Percentiles rank a stretch among this genome's conserved stretches.
These are phyloP conservation scores for Alternaria metachromatica DNA, from an alignment of 2,329 filamentous ascomycete genomes.

Conservation along the genomic window DNA sequence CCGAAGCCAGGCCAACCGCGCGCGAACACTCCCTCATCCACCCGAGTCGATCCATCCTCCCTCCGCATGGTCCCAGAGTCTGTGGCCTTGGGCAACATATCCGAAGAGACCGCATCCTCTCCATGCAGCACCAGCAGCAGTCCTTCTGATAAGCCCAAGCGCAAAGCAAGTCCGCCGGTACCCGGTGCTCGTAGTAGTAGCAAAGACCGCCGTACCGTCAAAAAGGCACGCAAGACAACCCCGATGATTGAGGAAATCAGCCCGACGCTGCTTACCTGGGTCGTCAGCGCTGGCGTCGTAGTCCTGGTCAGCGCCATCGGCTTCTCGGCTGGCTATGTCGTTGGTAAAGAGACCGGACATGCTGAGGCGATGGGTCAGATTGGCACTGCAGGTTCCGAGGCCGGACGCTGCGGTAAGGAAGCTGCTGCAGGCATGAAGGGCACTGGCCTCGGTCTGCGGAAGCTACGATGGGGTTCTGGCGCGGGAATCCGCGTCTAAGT, in stretches of 20 bases:
- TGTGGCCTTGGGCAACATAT: constrained; percentile 58
- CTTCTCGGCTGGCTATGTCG: constrained; percentile 69
- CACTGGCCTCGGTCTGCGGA: constrained; percentile 39
- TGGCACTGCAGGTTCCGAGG: constrained; percentile 35
- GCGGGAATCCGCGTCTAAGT: constrained; percentile 28
- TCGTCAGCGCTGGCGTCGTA: constrained; percentile 69
- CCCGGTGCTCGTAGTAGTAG: constrained; percentile 48
- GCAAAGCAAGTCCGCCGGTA: constrained; percentile 49
- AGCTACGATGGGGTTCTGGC: constrained; percentile 41
- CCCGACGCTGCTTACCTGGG: constrained; percentile 70
- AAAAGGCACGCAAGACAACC: constrained; percentile 51
- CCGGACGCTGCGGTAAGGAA: constrained; percentile 44
- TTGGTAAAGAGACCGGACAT: constrained; percentile 65
- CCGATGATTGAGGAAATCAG: constrained; percentile 54
- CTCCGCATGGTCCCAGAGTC: constrained; percentile 68
- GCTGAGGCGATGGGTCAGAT: constrained; percentile 54
- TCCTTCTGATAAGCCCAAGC: constrained; percentile 52
- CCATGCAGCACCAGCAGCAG: constrained; percentile 35
- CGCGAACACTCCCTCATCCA: constrained; percentile 41
- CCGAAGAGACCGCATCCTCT: constrained; percentile 35
- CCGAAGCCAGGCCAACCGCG: constrained; percentile 64
- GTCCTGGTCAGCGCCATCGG: constrained; percentile 69
- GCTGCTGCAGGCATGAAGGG: constrained; percentile 34
- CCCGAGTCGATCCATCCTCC: constrained; percentile 57
- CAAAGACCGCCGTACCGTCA: constrained; percentile 53